Conservation (phyloP, 768 basidiomycete species). For the Pulveroboletus sp. region DNA sequence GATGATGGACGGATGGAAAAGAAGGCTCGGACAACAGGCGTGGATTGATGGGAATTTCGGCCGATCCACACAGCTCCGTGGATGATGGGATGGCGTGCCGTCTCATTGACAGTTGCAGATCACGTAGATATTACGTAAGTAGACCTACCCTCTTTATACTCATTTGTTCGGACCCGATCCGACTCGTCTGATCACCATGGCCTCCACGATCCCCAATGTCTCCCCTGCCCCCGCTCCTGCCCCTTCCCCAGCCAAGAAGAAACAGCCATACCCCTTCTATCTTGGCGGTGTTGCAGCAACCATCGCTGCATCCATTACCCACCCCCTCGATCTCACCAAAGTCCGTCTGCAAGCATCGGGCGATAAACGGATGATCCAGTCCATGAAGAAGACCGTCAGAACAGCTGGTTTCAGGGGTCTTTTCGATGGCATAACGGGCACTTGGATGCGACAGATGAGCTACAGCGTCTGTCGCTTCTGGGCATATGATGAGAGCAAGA, state of each 20-base stretch:
- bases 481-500: conserved; percentile 91
- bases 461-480: conserved; percentile 92
- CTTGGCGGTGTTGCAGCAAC: conserved; percentile 84
- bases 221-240: neutral
- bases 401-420: conserved; percentile 72
- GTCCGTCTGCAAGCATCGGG: conserved; percentile 88
- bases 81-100: too few relatives aligned
- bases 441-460: conserved; percentile 89
- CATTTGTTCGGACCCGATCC: neutral
- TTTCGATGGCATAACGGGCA: conserved; percentile 84
- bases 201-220: conserved; percentile 12
- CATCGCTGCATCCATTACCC: conserved; percentile 84
- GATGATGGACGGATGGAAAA: conserved; percentile 1
- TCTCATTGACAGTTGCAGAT: too few relatives aligned
- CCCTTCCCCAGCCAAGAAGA: conserved; percentile 34
- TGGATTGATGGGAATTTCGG: neutral
- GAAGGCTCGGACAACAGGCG: neutral
- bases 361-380: conserved; percentile 86
- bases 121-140: conserved; percentile 14
- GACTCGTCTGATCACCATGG: conserved; percentile 11
- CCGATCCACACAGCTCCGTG: too few relatives aligned
- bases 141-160: conserved; percentile 1
- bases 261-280: conserved; percentile 83
- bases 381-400: conserved; percentile 75
- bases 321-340: conserved; percentile 87